These are phyloP conservation scores for Leptographium flavum DNA, from an alignment of 2,329 filamentous ascomycete genomes.

Conservation along the genomic window DNA sequence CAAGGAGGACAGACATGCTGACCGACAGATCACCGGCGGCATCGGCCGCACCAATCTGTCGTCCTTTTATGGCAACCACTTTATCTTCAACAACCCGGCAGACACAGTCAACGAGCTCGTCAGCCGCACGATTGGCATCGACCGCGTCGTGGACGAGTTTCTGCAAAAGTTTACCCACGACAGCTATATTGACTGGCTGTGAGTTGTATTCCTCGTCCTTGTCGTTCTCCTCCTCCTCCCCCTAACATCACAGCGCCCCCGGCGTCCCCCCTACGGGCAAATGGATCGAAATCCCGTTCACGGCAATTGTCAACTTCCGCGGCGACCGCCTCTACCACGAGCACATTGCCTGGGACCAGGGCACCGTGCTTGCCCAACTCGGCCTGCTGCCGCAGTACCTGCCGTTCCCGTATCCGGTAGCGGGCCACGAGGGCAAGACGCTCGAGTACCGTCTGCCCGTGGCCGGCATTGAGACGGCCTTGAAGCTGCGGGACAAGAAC, in stretches of 20 bases:
- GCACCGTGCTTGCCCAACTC: constrained; percentile 44
- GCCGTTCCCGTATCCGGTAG: constrained; percentile 41
- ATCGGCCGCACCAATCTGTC: constrained; percentile 49
- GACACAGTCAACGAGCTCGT: constrained; percentile 56
- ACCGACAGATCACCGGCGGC: constrained; percentile 41
- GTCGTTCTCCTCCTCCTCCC: no score
- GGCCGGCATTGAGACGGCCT: constrained; percentile 38
- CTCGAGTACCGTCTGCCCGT: constrained; percentile 48
- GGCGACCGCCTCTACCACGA: constrained; percentile 57
- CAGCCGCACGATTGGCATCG: constrained; percentile 56
- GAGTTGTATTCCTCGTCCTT: no score
- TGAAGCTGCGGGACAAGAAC: constrained; percentile 32
- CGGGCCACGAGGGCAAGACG: constrained; percentile 17
- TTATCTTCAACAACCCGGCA: constrained; percentile 58
- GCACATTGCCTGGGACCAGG: constrained; percentile 59
- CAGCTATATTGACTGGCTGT: constrained; percentile 55
- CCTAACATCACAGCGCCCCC: background rate
- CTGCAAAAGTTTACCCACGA: constrained; percentile 51
- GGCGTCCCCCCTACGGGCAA: constrained; percentile 41
- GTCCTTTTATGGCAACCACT: constrained; percentile 57
- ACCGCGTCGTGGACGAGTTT: constrained; percentile 60
- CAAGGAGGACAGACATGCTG: background rate
- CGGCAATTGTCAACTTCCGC: constrained; percentile 50
- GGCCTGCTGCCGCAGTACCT: constrained; percentile 51
- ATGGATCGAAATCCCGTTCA: constrained; percentile 45